Conservation (phyloP, 768 basidiomycete species). For the Grammothele lineata region DNA sequence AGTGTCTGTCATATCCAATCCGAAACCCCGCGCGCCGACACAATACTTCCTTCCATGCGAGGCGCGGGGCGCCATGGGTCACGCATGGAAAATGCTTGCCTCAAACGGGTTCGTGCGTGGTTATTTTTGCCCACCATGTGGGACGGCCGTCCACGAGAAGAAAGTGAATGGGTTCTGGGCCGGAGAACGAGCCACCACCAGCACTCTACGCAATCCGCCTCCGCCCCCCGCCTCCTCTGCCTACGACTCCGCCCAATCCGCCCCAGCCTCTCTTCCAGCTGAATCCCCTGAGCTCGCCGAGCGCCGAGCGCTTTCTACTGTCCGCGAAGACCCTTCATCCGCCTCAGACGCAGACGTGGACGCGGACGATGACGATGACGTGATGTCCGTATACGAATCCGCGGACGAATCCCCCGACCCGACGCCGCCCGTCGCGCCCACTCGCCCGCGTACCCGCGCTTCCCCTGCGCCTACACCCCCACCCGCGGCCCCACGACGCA, state of each 20-base stretch:
- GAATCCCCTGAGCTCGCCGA: no score
- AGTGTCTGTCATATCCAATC: constrained; percentile 4
- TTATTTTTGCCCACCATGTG: constrained; percentile 9
- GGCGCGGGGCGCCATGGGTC: not conserved
- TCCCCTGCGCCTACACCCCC: not conserved
- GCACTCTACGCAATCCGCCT: not conserved
- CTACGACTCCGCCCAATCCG: not conserved
- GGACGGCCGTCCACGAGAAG: constrained; percentile 6
- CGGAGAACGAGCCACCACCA: not conserved
- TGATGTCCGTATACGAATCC: constrained; percentile 5
- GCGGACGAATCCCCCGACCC: not conserved
- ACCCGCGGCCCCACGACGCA: not conserved
- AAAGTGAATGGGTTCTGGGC: constrained; percentile 10
- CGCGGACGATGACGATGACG: not conserved
- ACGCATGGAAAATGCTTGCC: constrained; percentile 1
- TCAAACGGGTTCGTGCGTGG: constrained; percentile 6
- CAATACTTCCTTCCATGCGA: not conserved
- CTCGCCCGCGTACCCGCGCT: not conserved
- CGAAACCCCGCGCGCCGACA: constrained; percentile 6
- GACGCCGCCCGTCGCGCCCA: not conserved
- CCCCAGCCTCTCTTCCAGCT: not conserved
- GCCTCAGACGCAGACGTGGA: not conserved
- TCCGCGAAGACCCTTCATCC: not conserved
- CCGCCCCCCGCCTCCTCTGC: no score
- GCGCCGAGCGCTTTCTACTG: no score